Evolutionary conservation across 2,329 filamentous ascomycete species (phyloP).

Genomic region (Nemania sp.): DNA sequence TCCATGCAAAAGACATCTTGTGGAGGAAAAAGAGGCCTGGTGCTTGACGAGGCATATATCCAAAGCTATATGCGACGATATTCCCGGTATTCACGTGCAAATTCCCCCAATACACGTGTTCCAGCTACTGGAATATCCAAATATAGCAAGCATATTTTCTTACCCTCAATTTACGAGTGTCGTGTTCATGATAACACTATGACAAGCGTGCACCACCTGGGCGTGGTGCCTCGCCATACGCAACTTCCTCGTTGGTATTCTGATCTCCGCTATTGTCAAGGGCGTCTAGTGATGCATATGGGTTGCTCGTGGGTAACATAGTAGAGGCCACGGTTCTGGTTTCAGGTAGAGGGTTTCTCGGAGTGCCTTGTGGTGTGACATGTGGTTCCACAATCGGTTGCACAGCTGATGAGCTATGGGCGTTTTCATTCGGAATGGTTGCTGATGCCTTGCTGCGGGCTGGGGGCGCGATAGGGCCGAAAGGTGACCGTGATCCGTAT

Average conservation of each 20-base stretch:
- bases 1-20: no score
- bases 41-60: constrained; percentile 5
- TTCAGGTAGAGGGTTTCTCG: constrained; percentile 12
- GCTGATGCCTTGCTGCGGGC: constrained; percentile 27
- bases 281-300: constrained; percentile 46
- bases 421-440: not conserved
- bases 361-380: not conserved
- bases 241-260: not conserved
- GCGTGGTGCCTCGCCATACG: constrained; percentile 3
- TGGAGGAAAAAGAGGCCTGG: not conserved
- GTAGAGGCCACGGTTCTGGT: constrained; percentile 1
- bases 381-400: constrained; percentile 4
- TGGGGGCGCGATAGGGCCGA: constrained; percentile 51
- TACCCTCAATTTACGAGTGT: not conserved
- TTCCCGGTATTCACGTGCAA: not conserved
- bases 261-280: constrained; percentile 37
- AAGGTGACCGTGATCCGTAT: constrained; percentile 45
- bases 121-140: not conserved
- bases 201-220: constrained; percentile 1
- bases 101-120: not conserved
- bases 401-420: constrained; percentile 1
- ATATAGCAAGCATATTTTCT: not conserved
- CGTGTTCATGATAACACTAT: not conserved
- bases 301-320: constrained; percentile 41
- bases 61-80: not conserved